Conservation (phyloP, 1,284 basidiomycete genomes). For the Rhodotorula sp. region DNA sequence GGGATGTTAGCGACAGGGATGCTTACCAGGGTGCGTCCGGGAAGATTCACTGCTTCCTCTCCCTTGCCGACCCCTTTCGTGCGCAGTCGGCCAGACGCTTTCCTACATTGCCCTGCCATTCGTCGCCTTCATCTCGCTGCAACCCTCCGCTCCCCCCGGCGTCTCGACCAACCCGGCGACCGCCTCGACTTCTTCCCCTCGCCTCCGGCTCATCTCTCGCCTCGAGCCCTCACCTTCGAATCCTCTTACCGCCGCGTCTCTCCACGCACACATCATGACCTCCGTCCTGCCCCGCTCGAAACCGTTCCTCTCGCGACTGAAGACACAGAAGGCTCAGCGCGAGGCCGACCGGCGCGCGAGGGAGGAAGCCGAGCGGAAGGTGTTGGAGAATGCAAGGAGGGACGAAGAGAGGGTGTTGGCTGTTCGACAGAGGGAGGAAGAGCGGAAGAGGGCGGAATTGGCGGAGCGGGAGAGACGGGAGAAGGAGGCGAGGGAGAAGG, state of each 20-base stretch:
- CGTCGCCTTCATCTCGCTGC: conserved; percentile 82
- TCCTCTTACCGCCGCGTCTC: conserved; percentile 57
- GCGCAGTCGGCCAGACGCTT: conserved; percentile 18
- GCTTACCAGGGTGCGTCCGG: conserved; percentile 71
- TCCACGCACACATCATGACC: conserved; percentile 65
- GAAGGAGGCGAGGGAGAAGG: conserved; percentile 43
- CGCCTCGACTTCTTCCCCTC: conserved; percentile 55
- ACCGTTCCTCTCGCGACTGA: conserved; percentile 68
- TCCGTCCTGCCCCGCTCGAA: conserved; percentile 73
- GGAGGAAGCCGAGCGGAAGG: conserved; percentile 82
- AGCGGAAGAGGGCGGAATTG: conserved; percentile 44
- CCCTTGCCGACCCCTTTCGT: background rate
- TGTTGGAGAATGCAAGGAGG: conserved; percentile 57
- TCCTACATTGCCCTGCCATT: conserved; percentile 64
- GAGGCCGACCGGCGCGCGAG: conserved; percentile 68
- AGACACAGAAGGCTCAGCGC: conserved; percentile 54
- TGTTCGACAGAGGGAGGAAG: conserved; percentile 35
- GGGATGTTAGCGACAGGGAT: conserved; percentile 74
- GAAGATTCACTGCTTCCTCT: too few species aligned
- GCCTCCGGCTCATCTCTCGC: conserved; percentile 74
- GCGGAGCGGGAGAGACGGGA: conserved; percentile 44
- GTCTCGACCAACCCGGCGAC: conserved; percentile 48
- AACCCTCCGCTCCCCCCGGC: conserved; percentile 55
- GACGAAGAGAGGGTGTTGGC: conserved; percentile 65
- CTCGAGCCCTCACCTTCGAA: conserved; percentile 68